Evolutionary conservation across 768 basidiomycete species (phyloP), one percentile per base, ranked within the genome.

Genomic region (Suillus tomentosus): DNA sequence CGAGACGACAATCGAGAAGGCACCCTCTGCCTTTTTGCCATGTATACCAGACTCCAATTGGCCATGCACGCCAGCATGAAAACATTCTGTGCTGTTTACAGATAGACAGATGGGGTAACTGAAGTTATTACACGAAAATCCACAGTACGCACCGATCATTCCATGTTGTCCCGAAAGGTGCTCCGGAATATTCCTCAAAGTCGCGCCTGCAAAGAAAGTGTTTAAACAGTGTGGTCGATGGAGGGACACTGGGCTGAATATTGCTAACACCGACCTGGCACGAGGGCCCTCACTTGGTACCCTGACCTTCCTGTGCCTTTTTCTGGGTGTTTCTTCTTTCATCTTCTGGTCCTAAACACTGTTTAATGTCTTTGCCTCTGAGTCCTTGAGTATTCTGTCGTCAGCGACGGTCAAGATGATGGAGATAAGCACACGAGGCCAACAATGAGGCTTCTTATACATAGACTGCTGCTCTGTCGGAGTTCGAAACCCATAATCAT

Each of bases 151-250:
- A 73, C 75, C 72, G 74, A 0, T 0, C 60, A 0, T 47, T 8
- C 70, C 70, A 74, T 1, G n/a, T 4, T 8, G 67, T 53, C n/a
- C 76, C 73, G 10, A 74, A 48, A 4, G 64, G 62, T 24, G 70
- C 56, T 11, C 60, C 57, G 5, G 73, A 75, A n/a, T 72, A 70
- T 36, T 66, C 31, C 17, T 75, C 75, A 15, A 73, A 74, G 1
- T 45, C 64, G 51, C 57, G 67, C 31, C 74, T 75, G 60, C 7
- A 10, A 45, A 51, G n/a, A 54, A 13, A 54, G 19, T 60, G 5
- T 17, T 5, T 64, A 6, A 24, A 37, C 27, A 22, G 54, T 54
- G 31, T 37, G 39, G 24, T 36, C 19, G 42, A 53, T 36, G 10
- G 34, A 4, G 53, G 13, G 14, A 8, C 34, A 22, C 66, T 27